Evolutionary conservation across 192 early-diverging fungal species (phyloP).

Genomic region (Helicostylum pulchrum): DNA sequence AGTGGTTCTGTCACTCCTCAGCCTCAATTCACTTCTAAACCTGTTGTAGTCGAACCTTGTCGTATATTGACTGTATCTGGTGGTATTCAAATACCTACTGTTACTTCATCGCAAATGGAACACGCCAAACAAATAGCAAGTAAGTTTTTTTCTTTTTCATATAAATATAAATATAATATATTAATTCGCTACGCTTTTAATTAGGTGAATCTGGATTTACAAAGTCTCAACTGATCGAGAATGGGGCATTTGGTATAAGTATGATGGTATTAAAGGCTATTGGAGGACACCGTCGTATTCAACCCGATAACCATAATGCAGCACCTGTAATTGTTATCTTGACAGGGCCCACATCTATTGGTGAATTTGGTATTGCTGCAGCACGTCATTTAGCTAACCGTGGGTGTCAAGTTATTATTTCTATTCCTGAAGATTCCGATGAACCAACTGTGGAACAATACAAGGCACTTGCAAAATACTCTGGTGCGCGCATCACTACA

Average conservation of each 20-base stretch:
- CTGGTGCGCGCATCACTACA: constrained; percentile 41
- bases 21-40: not conserved
- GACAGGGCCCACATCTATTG: constrained; percentile 71
- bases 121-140: constrained; percentile 53
- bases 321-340: constrained; percentile 70
- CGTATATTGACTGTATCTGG: constrained; percentile 18
- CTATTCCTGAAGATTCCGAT: constrained; percentile 37
- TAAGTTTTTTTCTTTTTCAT: constrained; percentile 15
- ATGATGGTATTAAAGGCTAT: constrained; percentile 72
- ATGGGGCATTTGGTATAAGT: constrained; percentile 69
- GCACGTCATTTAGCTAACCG: constrained; percentile 80
- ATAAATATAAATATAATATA: not conserved
- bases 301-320: constrained; percentile 72
- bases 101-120: constrained; percentile 61
- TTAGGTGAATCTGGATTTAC: constrained; percentile 57
- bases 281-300: constrained; percentile 73
- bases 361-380: constrained; percentile 66
- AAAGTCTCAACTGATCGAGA: constrained; percentile 74
- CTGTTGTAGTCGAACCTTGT: not conserved
- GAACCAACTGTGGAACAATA: constrained; percentile 32
- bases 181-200: not conserved
- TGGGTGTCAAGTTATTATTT: constrained; percentile 62
- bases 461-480: constrained; percentile 23
- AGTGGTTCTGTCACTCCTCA: not conserved
- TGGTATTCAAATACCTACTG: constrained; percentile 55